Conservation (phyloP, 768 basidiomycete genomes). For the Cyclocybe cylindracea region DNA sequence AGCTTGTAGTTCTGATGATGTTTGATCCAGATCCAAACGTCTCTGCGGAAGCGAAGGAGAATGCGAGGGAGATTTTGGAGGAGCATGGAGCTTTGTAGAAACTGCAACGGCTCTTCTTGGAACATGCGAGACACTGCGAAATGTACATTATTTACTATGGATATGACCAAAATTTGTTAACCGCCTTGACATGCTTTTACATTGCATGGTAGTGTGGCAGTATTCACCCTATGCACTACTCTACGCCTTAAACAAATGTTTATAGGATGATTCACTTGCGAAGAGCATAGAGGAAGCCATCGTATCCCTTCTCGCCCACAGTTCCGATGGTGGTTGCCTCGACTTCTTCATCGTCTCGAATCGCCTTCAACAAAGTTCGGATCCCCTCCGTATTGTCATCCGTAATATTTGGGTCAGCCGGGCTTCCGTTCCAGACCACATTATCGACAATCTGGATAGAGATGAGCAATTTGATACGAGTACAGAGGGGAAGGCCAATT, state of each 20-base stretch:
- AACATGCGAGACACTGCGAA: too few species aligned
- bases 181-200: too few species aligned
- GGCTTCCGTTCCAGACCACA: conserved; percentile 50
- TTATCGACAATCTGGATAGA: conserved; percentile 59
- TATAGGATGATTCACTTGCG: conserved; percentile 25
- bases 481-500: neutral
- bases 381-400: conserved; percentile 44
- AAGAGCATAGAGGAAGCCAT: conserved; percentile 53
- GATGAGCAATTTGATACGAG: neutral
- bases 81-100: conserved; percentile 1
- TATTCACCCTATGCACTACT: too few species aligned
- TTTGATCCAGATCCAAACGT: conserved; percentile 30
- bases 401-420: conserved; percentile 37
- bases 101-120: too few species aligned
- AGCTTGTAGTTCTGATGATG: too few species aligned
- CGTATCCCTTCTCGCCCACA: conserved; percentile 53
- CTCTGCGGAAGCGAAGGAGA: conserved; percentile 34
- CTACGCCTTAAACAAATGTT: too few species aligned
- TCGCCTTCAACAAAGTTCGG: conserved; percentile 39
- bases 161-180: too few species aligned
- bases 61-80: conserved; percentile 10
- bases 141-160: too few species aligned
- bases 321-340: conserved; percentile 53
- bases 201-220: too few species aligned
- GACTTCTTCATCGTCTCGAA: conserved; percentile 53